phyloP scores from a whole-genome alignment of 371 early-diverging fungal genomes.

The Funneliformis caledonium region DNA sequence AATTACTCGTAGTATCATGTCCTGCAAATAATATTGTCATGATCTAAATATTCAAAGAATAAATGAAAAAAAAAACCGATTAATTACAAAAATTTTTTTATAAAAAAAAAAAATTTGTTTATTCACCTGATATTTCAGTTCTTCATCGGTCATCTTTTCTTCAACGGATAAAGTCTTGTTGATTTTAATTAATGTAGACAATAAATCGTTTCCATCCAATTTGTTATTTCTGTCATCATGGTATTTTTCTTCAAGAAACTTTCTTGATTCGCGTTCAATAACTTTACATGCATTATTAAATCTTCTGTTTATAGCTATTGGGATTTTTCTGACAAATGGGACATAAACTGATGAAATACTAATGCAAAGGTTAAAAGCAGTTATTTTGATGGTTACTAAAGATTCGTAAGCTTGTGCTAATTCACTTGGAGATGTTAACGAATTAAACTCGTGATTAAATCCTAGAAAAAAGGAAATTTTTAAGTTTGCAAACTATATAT shows the following conservation, averaged over 20 bases:
- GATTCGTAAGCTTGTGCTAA: conserved; percentile 6
- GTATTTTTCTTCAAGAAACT: too few relatives aligned
- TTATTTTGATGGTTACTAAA: not conserved
- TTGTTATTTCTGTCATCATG: too few relatives aligned
- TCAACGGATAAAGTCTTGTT: not conserved
- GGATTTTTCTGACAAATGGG: conserved; percentile 6
- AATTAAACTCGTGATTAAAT: conserved; percentile 27
- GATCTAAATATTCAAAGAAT: conserved; percentile 35
- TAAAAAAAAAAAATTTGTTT: too few relatives aligned
- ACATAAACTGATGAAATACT: not conserved
- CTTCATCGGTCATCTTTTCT: conserved; percentile 24
- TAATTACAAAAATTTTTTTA: conserved; percentile 5
- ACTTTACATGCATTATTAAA: too few relatives aligned
- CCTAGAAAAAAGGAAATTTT: not conserved
- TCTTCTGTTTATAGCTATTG: not conserved
- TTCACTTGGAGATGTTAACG: not conserved
- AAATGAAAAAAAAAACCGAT: not conserved
- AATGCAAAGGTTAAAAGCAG: not conserved
- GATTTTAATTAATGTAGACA: not conserved
- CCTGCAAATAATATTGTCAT: too few relatives aligned
- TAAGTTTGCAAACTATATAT: too few relatives aligned
- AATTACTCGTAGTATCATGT: conserved; percentile 46
- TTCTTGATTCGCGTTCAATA: too few relatives aligned
- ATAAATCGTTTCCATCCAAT: too few relatives aligned
- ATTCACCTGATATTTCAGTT: conserved; percentile 13